phyloP scores from a whole-genome alignment of 2,329 filamentous ascomycete genomes.

The Cadophora gregata region DNA sequence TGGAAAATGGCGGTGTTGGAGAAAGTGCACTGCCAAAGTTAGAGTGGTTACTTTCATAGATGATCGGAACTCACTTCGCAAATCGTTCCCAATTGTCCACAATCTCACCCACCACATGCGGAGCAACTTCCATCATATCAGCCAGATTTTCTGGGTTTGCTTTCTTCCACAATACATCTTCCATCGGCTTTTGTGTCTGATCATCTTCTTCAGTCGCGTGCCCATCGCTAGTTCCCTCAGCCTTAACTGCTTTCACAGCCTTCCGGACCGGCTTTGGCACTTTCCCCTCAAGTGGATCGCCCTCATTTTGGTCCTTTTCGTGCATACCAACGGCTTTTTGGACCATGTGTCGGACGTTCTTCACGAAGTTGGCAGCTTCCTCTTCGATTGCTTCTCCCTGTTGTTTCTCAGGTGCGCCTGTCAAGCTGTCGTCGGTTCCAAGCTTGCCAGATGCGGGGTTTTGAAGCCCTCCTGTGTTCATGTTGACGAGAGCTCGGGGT shows the following conservation, averaged over 20 bases:
- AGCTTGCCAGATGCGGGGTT: constrained; percentile 31
- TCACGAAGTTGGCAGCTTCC: constrained; percentile 35
- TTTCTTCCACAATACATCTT: constrained; percentile 32
- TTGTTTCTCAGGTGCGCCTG: constrained; percentile 35
- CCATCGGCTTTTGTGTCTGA: constrained; percentile 34
- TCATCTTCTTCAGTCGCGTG: constrained; percentile 28
- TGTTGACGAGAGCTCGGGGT: constrained; percentile 32
- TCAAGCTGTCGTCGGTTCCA: constrained; percentile 32
- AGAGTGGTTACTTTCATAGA: background rate
- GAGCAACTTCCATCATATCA: constrained; percentile 18
- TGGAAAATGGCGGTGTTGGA: constrained; percentile 59
- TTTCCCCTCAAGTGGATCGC: constrained; percentile 31
- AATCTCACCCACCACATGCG: constrained; percentile 53
- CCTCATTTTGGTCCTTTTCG: constrained; percentile 27
- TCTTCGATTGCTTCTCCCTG: constrained; percentile 35
- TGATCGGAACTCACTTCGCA: constrained; percentile 45
- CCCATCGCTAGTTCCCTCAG: constrained; percentile 13
- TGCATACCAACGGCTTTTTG: constrained; percentile 32
- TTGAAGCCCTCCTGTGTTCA: constrained; percentile 31
- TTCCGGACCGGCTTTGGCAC: constrained; percentile 29
- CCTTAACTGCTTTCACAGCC: constrained; percentile 28
- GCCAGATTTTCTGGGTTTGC: constrained; percentile 27
- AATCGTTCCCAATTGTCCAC: constrained; percentile 59
- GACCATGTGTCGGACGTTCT: constrained; percentile 25
- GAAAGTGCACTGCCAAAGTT: constrained; percentile 24